These are phyloP conservation scores for Umbellularia californica DNA, from an alignment of 164 flowering plant species.

Conservation along the genomic window DNA sequence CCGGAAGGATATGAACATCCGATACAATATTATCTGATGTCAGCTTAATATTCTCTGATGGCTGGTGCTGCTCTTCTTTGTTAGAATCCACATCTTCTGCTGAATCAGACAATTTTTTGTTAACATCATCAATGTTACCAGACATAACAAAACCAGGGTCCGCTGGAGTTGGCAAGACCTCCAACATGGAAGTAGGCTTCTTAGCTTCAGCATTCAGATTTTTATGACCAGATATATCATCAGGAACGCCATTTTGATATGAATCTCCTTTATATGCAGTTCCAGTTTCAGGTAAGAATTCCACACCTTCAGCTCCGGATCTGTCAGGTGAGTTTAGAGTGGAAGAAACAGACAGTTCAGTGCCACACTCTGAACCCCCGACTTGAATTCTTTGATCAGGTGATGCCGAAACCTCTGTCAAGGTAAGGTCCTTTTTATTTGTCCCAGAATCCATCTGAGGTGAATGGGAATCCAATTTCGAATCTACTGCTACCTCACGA, in stretches of 20 bases:
- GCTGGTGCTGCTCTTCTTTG: slow-evolving; percentile 20
- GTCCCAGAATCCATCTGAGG: slow-evolving; percentile 28
- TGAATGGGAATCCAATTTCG: slow-evolving; percentile 27
- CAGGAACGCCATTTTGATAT: slow-evolving; percentile 5
- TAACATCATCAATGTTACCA: slow-evolving; percentile 26
- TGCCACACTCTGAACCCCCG: slow-evolving; percentile 79
- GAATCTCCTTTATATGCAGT: background rate
- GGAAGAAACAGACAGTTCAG: slow-evolving; percentile 74
- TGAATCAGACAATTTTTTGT: slow-evolving; percentile 17
- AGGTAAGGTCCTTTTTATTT: slow-evolving; percentile 26
- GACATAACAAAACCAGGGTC: slow-evolving; percentile 16
- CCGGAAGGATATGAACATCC: slow-evolving; percentile 26
- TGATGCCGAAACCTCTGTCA: slow-evolving; percentile 27
- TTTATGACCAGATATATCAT: background rate
- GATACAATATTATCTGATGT: slow-evolving; percentile 17
- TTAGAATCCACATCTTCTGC: slow-evolving; percentile 17
- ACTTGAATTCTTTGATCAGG: slow-evolving; percentile 27
- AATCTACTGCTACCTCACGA: slow-evolving; percentile 35
- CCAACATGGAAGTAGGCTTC: slow-evolving; percentile 9
- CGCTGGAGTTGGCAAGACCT: slow-evolving; percentile 12
- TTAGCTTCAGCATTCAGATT: slow-evolving; percentile 18
- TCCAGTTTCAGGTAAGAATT: background rate
- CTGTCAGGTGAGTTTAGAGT: slow-evolving; percentile 78
- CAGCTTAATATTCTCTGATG: slow-evolving; percentile 17
- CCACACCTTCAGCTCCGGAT: slow-evolving; percentile 29